Base-by-base conservation (phyloP, 768 basidiomycete genomes). In the Tulasnella sp. region DNA sequence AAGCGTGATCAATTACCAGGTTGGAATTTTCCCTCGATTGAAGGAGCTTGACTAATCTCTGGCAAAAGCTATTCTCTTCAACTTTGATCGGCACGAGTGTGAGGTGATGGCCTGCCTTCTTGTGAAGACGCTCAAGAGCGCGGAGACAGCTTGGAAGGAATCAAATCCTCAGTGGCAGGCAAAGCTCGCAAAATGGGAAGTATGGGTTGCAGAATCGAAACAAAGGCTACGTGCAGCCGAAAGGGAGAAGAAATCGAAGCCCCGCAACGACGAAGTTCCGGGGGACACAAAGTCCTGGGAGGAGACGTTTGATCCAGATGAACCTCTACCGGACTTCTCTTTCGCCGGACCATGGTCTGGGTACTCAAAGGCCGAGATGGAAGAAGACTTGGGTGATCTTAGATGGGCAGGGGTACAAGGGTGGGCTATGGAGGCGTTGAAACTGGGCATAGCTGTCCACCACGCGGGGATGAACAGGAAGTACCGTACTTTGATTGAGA, bases 1-100 rank as follows among this genome's bases (percentile, higher is more conserved):
- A 80, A 77, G 1, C 79, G 79, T 64, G 84, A 83, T 3, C 81
- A 87, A 73, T 81, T 90, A 40, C 89, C 89, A 75, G 76, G 88
- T 80, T 6, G 0, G 12, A 2, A 8, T 6, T 12, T 69, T n/a
- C 26, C 12, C n/a, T 47, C 5, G 22, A 59, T 29, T 59, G 9
- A 0, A 14, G 5, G 52, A 29, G 1, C 9, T 4, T 69, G 11
- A 40, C 44, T 41, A 8, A 69, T 34, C 66, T 22, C 11, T 47
- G 0, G 69, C 88, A 88, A 88, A 89, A 3, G 89, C 88, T 0
- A 84, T 91, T 14, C 78, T 90, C 26, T 91, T 91, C 80, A 84
- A 82, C 69, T 89, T 90, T 75, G 87, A 89, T 75, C 84, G 89
- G 22, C 77, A 80, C 1, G 80, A 81, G 22, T 90, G 89, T 77